Base-by-base conservation (phyloP, 306 rosid genomes). In the Mimosa pudica region DNA sequence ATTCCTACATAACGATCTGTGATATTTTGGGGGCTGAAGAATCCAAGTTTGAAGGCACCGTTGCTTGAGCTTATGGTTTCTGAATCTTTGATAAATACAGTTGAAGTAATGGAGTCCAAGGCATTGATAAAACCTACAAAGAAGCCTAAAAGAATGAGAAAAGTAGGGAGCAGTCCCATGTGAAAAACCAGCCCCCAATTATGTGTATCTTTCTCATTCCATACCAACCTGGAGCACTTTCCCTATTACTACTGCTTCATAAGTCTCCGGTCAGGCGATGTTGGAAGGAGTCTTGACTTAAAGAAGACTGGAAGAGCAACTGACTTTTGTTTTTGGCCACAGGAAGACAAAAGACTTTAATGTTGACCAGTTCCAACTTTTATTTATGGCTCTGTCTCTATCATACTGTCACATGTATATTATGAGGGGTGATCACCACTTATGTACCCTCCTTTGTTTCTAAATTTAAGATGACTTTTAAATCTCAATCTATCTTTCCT, bases 1-100 rank as follows among this genome's bases (percentile, higher is more conserved):
- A 65, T 65, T 35, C 87, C 89, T 74, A 9, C 84, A 10, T 61
- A 61, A 16, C 38, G 66, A 30, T 61, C 38, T 4, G 66, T 61
- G 1, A 38, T 61, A 30, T 52, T 9, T 83, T 85, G 7, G 16
- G 66, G 20, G 81, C 69, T 65, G 70, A 65, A 65, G 70, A 65
- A 36, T 65, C 70, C 46, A 1, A 65, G 47, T 33, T 13, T 65
- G 55, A 69, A 69, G 1, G 3, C 38, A 2, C 66, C 46, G 54
- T 69, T 45, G 32, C 18, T 69, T 0, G 55, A 69, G 73, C 55
- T 44, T 45, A 45, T 17, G 1, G 73, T 69, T 61, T 61, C 38
- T 30, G 66, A 24, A 61, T 61, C 66, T 61, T 10, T 61, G 38
- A 61, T 10, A 38, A 20, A 18, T 9, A 11, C 36, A 45, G 55